phyloP scores from a whole-genome alignment of 164 flowering plant species.

The Euptelea pleiosperma region DNA sequence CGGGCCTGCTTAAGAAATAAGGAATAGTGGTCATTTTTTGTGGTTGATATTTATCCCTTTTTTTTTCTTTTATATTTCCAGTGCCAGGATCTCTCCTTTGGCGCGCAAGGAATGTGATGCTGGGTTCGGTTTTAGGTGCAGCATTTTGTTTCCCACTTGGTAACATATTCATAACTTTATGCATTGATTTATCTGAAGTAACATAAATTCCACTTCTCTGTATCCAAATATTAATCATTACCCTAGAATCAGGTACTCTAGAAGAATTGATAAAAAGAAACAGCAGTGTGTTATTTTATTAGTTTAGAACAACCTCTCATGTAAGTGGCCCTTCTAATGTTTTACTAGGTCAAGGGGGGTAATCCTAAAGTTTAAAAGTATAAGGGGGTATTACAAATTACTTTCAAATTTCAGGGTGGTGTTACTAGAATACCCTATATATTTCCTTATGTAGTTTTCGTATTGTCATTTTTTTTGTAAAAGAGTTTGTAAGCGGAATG shows the following conservation, averaged over 20 bases:
- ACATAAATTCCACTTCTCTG: neutral
- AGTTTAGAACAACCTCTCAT: too few species aligned
- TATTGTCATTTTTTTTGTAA: too few species aligned
- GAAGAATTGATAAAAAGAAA: too few species aligned
- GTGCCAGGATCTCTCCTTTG: slow-evolving; percentile 94
- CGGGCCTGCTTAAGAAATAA: neutral
- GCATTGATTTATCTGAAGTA: neutral
- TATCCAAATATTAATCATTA: neutral
- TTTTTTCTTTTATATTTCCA: slow-evolving; percentile 24
- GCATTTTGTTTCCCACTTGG: slow-evolving; percentile 91
- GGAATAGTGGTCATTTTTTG: neutral
- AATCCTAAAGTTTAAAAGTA: too few species aligned
- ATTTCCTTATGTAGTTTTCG: too few species aligned
- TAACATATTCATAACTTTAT: slow-evolving; percentile 25
- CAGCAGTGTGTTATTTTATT: too few species aligned
- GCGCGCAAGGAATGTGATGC: slow-evolving; percentile 84
- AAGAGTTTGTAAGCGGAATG: too few species aligned
- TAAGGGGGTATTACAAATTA: too few species aligned
- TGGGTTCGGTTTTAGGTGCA: slow-evolving; percentile 89
- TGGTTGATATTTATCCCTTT: neutral
- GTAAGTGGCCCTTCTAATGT: too few species aligned
- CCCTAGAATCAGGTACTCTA: too few species aligned
- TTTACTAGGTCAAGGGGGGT: too few species aligned
- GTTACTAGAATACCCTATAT: neutral
- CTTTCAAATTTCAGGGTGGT: too few species aligned